These are phyloP conservation scores for Lachnellula suecica DNA, from an alignment of 2,329 filamentous ascomycete species.

Conservation along the genomic window DNA sequence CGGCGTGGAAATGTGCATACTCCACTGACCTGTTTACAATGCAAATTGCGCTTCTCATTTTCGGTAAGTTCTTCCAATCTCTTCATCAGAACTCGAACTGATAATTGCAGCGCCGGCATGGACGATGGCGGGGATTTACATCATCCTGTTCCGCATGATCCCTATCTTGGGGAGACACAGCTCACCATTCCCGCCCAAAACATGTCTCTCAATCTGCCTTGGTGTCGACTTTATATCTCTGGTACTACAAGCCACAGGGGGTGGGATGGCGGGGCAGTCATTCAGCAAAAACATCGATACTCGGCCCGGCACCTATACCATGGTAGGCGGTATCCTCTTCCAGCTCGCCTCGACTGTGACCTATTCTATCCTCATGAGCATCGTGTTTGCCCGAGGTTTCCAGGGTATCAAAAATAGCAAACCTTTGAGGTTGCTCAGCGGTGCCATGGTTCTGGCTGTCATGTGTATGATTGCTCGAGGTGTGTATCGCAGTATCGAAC, in stretches of 20 bases:
- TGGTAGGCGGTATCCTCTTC: conserved; percentile 38
- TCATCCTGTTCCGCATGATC: conserved; percentile 60
- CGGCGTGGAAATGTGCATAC: conserved; percentile 29
- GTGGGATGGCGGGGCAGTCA: conserved; percentile 42
- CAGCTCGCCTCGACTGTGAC: conserved; percentile 37
- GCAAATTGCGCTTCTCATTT: conserved; percentile 43
- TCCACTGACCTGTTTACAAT: conserved; percentile 35
- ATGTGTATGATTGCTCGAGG: conserved; percentile 43
- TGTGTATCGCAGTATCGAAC: conserved; percentile 47
- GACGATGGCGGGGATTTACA: conserved; percentile 60
- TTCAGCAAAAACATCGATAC: conserved; percentile 30
- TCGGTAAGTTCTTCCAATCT: conserved; percentile 40
- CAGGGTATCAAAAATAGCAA: conserved; percentile 30
- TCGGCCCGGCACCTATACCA: conserved; percentile 32
- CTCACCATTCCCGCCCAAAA: conserved; percentile 49
- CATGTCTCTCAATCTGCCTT: conserved; percentile 58
- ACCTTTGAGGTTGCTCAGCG: conserved; percentile 31
- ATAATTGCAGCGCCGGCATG: conserved; percentile 38
- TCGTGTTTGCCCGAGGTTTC: conserved; percentile 38
- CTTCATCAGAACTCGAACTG: background rate
- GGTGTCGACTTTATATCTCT: conserved; percentile 57
- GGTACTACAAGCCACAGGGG: conserved; percentile 57
- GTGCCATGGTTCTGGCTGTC: conserved; percentile 35
- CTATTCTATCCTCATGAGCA: conserved; percentile 40
- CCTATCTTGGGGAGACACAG: conserved; percentile 46